Conservation (phyloP, 257 asterid genomes). For the Thymus mandschuricus region DNA sequence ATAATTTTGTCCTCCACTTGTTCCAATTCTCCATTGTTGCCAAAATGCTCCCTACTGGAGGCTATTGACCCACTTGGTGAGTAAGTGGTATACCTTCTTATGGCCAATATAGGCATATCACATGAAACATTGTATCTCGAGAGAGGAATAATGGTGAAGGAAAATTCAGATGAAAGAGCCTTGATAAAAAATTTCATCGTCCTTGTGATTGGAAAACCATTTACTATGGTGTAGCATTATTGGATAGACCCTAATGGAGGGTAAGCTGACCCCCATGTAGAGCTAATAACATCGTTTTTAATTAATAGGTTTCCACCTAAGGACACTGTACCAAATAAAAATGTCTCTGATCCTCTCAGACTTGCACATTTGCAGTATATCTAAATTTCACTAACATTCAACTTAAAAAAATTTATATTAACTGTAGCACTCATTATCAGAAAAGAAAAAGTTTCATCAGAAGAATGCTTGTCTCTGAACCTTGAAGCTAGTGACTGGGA, state of each 20-base stretch:
- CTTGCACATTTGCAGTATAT: background rate
- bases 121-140: background rate
- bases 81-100: background rate
- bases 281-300: background rate
- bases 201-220: background rate
- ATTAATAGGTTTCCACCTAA: background rate
- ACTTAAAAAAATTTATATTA: background rate
- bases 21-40: background rate
- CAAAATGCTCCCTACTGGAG: background rate
- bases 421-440: background rate
- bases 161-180: no score
- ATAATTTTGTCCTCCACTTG: no score
- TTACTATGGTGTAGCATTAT: slow-evolving; percentile 2
- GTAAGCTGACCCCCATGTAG: background rate
- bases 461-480: background rate
- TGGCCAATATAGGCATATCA: background rate
- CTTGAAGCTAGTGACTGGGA: background rate
- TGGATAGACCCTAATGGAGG: background rate
- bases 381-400: no score
- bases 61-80: background rate
- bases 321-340: background rate
- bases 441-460: background rate
- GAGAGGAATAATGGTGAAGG: background rate
- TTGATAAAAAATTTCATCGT: background rate
- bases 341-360: background rate